Conservation (phyloP, 2,329 filamentous ascomycete genomes). For the Amesomyces nigricolor region DNA sequence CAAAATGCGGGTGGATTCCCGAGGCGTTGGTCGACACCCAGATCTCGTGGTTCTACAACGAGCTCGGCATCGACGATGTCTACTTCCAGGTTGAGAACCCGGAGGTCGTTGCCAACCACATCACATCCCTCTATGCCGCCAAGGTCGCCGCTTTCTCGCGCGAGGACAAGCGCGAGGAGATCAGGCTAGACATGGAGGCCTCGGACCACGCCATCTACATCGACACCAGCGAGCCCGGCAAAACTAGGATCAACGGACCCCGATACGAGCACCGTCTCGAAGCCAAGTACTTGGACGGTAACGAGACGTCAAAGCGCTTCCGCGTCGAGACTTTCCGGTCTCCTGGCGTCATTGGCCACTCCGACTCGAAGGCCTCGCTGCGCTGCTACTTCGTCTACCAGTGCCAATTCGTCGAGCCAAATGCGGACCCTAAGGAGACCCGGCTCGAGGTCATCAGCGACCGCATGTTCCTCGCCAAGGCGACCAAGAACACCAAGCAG, state of each 20-base stretch:
- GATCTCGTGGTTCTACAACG: conserved; percentile 94
- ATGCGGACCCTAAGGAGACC: conserved; percentile 72
- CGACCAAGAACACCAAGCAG: conserved; percentile 88
- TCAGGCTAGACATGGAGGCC: conserved; percentile 92
- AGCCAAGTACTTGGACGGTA: conserved; percentile 86
- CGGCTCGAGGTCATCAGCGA: conserved; percentile 88
- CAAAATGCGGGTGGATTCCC: conserved; percentile 80
- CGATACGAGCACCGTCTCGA: conserved; percentile 91
- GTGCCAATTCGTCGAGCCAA: conserved; percentile 77
- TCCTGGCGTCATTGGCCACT: conserved; percentile 66
- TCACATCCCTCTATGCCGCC: conserved; percentile 93
- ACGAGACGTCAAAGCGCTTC: conserved; percentile 67
- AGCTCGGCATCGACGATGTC: conserved; percentile 95
- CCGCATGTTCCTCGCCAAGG: conserved; percentile 90
- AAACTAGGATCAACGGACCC: conserved; percentile 71
- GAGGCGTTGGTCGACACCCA: conserved; percentile 75
- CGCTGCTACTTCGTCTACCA: conserved; percentile 99
- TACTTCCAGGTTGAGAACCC: conserved; percentile 91
- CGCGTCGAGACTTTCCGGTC: conserved; percentile 97
- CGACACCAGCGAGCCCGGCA: conserved; percentile 87
- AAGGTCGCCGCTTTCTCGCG: conserved; percentile 92
- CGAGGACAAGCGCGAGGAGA: conserved; percentile 90
- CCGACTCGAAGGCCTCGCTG: conserved; percentile 71
- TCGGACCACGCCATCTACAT: conserved; percentile 96
- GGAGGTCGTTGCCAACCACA: conserved; percentile 84